Conservation (phyloP, 129 eudicot genomes). For the Flaveria robusta region DNA sequence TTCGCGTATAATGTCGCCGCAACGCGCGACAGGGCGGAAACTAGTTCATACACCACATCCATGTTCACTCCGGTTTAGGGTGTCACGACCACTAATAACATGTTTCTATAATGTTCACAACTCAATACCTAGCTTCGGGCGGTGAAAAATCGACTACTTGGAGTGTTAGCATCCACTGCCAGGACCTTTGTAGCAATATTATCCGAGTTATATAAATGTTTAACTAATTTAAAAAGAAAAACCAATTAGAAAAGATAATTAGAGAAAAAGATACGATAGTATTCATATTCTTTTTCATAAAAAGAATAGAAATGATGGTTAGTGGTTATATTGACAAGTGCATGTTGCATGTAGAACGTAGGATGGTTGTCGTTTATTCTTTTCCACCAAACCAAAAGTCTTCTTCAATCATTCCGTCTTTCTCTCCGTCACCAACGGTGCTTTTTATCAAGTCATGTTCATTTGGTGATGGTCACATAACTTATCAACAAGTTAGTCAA, state of each 20-base stretch:
- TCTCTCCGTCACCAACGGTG: constrained; percentile 18
- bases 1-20: no score
- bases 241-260: neutral
- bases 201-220: no score
- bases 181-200: no score
- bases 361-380: constrained; percentile 13
- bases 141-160: no score
- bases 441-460: neutral
- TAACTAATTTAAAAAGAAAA: no score
- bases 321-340: constrained; percentile 21
- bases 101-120: no score
- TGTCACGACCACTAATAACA: no score
- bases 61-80: no score
- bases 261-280: neutral
- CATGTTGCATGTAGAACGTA: constrained; percentile 30
- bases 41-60: no score
- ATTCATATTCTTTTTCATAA: neutral
- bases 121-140: no score
- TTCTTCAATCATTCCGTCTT: constrained; percentile 27
- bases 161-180: no score
- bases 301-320: neutral
- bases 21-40: no score
- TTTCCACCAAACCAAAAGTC: constrained; percentile 25
- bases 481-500: neutral
- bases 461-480: neutral